Evolutionary conservation across 331 rosid species (phyloP).

Genomic region (Ulmus americana): DNA sequence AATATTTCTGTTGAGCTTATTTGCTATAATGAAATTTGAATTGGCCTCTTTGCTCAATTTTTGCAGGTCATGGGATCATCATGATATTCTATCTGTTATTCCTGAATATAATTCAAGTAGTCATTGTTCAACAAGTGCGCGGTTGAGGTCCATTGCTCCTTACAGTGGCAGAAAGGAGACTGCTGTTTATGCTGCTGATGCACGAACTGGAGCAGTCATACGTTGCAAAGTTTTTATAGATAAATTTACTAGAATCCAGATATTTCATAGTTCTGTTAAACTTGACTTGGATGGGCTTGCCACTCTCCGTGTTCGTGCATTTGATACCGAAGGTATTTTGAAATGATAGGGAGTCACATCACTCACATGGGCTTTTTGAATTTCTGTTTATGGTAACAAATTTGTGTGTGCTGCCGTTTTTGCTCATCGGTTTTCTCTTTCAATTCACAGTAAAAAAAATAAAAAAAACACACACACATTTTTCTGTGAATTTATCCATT

Average conservation of each 20-base stretch:
- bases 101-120: conserved; percentile 75
- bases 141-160: conserved; percentile 68
- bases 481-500: not conserved
- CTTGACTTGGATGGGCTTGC: conserved; percentile 97
- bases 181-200: conserved; percentile 84
- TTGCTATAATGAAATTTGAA: too few species aligned
- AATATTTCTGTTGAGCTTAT: too few species aligned
- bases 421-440: too few species aligned
- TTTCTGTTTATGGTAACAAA: not conserved
- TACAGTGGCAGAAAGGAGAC: conserved; percentile 92
- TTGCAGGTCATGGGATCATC: conserved; percentile 98
- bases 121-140: conserved; percentile 87
- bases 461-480: too few species aligned
- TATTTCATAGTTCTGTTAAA: conserved; percentile 79
- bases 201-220: conserved; percentile 57
- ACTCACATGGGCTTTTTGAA: not conserved
- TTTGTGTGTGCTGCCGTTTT: too few species aligned
- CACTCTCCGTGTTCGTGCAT: conserved; percentile 79
- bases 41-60: not conserved
- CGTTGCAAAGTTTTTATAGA: conserved; percentile 95
- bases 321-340: conserved; percentile 67
- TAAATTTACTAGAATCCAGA: conserved; percentile 72
- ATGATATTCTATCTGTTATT: conserved; percentile 65
- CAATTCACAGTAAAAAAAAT: too few species aligned
- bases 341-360: not conserved